Base-by-base conservation (phyloP, 768 basidiomycete species). In the Leccinellum rugosiceps region DNA sequence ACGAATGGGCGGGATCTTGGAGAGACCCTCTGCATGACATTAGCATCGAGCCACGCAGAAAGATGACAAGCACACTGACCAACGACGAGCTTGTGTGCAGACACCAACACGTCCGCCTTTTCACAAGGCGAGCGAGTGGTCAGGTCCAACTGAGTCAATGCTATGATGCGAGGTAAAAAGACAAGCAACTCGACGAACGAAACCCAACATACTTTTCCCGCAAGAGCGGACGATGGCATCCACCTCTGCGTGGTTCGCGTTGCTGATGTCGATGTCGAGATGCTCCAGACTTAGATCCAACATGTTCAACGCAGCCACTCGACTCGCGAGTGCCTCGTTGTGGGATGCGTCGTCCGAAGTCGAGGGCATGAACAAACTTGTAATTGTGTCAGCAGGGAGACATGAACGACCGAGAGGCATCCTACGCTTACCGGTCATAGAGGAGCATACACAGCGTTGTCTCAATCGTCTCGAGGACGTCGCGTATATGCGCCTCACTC, bases 281-380 rank as follows among this genome's bases (percentile, higher is more conserved):
- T 98, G 94, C 38, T 89, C 87, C 10, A 98, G 76, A 2, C 86
- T 81, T 0, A 99, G 77, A 70, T 98, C 96, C 1, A 98, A 78
- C 79, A 94, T 83, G 63, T 95, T 94, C 46, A 99, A 77, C 1
- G 94, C 95, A 14, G 93, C 92, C 15, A 98, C 86, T 6, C 95
- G 85, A 66, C 86, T 90, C 0, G 94, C 85, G 4, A 99, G 77
- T 0, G 92, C 89, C 65, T 92, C 92, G 68, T 99, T 94, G 68
- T 97, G 95, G 1, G 86, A 87, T 0, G 82, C 77, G 65, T 99
- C 96, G 52, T 85, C 83, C n/a, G 82, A 78, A 19, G 83, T 82
- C 2, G 85, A 78, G 1, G 89, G 91, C 52, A 86, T 81, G 73
- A 94, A 97, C 4, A 97, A 65, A 55, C 93, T 38, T 95, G 50